phyloP scores from a whole-genome alignment of 257 asterid genomes.

The Linderniella brevidens region DNA sequence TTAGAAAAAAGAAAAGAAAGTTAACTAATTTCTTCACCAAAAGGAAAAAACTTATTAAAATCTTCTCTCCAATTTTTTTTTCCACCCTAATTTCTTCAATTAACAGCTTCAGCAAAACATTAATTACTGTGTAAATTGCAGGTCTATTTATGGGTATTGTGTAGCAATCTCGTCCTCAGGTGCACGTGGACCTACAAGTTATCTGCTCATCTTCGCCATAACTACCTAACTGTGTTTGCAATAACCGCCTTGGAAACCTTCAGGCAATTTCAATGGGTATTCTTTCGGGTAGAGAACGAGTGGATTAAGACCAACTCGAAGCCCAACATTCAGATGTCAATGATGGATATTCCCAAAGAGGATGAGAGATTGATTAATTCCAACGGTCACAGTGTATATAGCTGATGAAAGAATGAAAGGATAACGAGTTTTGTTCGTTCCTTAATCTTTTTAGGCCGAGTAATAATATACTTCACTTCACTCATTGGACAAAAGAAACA shows the following conservation, averaged over 20 bases:
- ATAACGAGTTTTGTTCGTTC: too few species aligned
- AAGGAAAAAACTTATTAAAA: too few species aligned
- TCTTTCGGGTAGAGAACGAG: constrained; percentile 90
- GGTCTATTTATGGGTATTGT: constrained; percentile 80
- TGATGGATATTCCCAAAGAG: constrained; percentile 34
- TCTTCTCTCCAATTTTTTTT: too few species aligned
- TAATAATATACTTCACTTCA: too few species aligned
- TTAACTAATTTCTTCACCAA: too few species aligned
- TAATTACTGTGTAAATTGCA: constrained; percentile 11
- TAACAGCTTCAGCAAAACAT: neutral
- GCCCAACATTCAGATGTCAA: constrained; percentile 29
- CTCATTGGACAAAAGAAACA: too few species aligned
- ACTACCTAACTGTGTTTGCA: constrained; percentile 55
- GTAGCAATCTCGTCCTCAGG: constrained; percentile 76
- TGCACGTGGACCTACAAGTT: constrained; percentile 97
- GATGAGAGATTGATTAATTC: constrained; percentile 56
- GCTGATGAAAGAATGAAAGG: neutral
- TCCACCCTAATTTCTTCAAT: too few species aligned
- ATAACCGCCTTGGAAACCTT: constrained; percentile 68
- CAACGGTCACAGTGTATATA: constrained; percentile 43
- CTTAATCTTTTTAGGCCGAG: too few species aligned
- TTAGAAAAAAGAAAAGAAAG: too few species aligned
- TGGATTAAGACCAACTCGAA: constrained; percentile 50
- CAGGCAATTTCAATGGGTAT: constrained; percentile 89
- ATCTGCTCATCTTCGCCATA: constrained; percentile 95